Evolutionary conservation across 805 yeast species (phyloP).

Genomic region (Teunomyces aglyptinius): DNA sequence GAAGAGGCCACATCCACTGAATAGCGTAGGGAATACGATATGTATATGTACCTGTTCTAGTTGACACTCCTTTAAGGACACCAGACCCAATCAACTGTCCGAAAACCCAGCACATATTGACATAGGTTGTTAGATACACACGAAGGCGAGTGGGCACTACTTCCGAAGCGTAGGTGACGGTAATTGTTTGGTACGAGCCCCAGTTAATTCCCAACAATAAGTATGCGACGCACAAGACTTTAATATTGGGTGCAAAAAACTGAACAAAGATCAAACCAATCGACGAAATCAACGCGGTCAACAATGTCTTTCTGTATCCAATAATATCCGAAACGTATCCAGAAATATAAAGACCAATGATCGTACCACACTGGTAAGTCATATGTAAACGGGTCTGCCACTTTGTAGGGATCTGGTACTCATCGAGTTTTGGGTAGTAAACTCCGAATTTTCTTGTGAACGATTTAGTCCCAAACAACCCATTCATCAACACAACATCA

Average conservation of each 20-base stretch:
- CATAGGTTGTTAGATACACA: constrained; percentile 47
- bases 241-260: constrained; percentile 44
- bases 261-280: constrained; percentile 44
- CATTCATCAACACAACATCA: constrained; percentile 39
- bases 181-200: constrained; percentile 54
- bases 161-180: constrained; percentile 56
- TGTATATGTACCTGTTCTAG: constrained; percentile 27
- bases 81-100: constrained; percentile 60
- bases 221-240: constrained; percentile 42
- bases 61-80: constrained; percentile 39
- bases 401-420: constrained; percentile 34
- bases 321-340: constrained; percentile 44
- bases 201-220: constrained; percentile 47
- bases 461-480: constrained; percentile 35
- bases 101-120: constrained; percentile 52
- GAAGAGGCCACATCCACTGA: constrained; percentile 41
- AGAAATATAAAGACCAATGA: constrained; percentile 45
- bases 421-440: constrained; percentile 23
- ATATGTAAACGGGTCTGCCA: constrained; percentile 43
- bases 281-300: constrained; percentile 25
- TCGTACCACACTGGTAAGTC: constrained; percentile 29
- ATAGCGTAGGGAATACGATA: constrained; percentile 46
- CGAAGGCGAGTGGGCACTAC: constrained; percentile 53
- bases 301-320: constrained; percentile 45
- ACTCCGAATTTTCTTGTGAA: constrained; percentile 35